Evolutionary conservation across 1,284 basidiomycete genomes (phyloP).

Genomic region (Trametes versicolor): DNA sequence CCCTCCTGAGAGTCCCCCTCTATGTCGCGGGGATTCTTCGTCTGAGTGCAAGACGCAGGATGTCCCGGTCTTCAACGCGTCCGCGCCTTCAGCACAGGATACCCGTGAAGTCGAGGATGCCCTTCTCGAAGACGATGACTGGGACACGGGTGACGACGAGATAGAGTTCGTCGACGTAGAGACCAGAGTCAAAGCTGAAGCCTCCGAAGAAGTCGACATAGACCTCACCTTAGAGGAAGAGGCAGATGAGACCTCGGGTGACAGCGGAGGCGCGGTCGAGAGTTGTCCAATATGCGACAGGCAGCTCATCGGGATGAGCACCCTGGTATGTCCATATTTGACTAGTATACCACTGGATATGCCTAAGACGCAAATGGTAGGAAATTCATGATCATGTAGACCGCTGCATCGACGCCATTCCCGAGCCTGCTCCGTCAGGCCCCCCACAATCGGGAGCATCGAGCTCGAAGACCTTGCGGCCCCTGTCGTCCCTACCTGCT

Average conservation of each 20-base stretch:
- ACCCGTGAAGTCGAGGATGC: neutral
- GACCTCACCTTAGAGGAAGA: conserved; percentile 39
- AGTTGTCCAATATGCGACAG: conserved; percentile 53
- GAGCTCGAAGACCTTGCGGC: conserved; percentile 25
- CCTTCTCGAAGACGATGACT: conserved; percentile 50
- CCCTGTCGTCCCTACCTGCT: conserved; percentile 19
- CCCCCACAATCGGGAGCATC: conserved; percentile 7
- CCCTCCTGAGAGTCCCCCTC: neutral
- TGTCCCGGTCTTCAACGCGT: too few relatives aligned
- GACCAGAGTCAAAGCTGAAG: conserved; percentile 35
- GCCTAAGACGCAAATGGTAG: conserved; percentile 41
- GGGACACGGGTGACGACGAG: conserved; percentile 75
- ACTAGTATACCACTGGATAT: neutral
- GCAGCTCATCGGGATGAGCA: conserved; percentile 39
- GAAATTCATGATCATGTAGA: conserved; percentile 60
- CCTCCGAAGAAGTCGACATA: conserved; percentile 40
- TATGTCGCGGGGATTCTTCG: conserved; percentile 3
- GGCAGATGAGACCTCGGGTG: conserved; percentile 13
- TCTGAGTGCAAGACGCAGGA: neutral
- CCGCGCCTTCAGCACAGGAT: neutral
- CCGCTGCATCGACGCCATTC: conserved; percentile 53
- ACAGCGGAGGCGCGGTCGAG: conserved; percentile 34
- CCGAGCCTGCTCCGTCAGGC: conserved; percentile 16
- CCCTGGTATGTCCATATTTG: conserved; percentile 39
- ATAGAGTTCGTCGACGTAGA: conserved; percentile 44